phyloP scores from a whole-genome alignment of 1,284 basidiomycete genomes.

The Agaricales sp. region DNA sequence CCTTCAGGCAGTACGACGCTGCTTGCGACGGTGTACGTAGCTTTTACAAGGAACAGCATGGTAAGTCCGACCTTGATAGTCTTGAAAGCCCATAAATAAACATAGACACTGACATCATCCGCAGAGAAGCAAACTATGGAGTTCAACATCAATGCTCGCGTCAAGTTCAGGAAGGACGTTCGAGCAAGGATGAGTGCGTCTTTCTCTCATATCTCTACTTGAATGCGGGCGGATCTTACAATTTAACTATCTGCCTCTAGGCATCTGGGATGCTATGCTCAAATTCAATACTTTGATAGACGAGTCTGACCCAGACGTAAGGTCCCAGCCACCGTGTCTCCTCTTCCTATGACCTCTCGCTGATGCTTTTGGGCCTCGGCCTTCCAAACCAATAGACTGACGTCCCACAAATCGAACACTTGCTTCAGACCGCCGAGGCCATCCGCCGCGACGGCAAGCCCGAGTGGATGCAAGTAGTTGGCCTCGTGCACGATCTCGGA shows the following conservation, averaged over 20 bases:
- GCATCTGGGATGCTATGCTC: conserved; percentile 87
- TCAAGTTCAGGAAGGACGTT: conserved; percentile 56
- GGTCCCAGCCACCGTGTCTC: no score
- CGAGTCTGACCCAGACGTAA: conserved; percentile 81
- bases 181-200: conserved; percentile 52
- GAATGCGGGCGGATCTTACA: no score
- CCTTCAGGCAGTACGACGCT: conserved; percentile 65
- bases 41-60: conserved; percentile 85
- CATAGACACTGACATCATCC: background rate
- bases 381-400: conserved; percentile 41
- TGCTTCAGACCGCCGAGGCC: conserved; percentile 87
- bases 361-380: conserved; percentile 9
- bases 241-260: no score
- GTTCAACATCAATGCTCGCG: conserved; percentile 71
- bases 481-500: conserved; percentile 82
- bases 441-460: conserved; percentile 85
- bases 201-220: conserved; percentile 4
- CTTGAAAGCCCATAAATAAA: background rate
- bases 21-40: conserved; percentile 82
- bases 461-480: conserved; percentile 86
- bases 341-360: conserved; percentile 5
- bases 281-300: conserved; percentile 83
- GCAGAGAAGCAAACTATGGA: conserved; percentile 81
- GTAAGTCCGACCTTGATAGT: conserved; percentile 23
- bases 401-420: conserved; percentile 82